Conservation (phyloP, 352 stramenopile genomes). For the Pythium sp. region DNA sequence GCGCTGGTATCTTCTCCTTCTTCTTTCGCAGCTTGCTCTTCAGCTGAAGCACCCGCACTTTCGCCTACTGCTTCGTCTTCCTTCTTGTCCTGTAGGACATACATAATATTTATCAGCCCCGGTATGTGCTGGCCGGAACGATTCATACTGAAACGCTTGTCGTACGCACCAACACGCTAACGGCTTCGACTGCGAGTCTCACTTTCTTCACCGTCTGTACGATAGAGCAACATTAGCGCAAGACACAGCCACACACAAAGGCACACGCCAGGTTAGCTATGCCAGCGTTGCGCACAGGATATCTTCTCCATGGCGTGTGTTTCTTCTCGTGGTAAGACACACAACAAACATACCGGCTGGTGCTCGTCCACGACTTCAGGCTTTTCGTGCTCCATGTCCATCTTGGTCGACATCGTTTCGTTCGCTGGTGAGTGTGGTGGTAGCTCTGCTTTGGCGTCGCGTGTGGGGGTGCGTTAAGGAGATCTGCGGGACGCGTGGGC, state of each 20-base stretch:
- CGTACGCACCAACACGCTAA: conserved; percentile 39
- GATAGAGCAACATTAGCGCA: background rate
- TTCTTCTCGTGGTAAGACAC: background rate
- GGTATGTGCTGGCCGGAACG: conserved; percentile 29
- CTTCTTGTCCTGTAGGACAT: conserved; percentile 11
- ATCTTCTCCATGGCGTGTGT: background rate
- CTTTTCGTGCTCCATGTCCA: conserved; percentile 74
- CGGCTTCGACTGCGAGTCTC: conserved; percentile 44
- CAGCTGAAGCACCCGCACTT: background rate
- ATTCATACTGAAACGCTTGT: conserved; percentile 5
- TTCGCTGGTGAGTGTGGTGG: background rate
- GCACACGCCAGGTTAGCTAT: background rate
- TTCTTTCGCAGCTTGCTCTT: background rate
- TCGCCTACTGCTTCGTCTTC: conserved; percentile 4
- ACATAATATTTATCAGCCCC: background rate
- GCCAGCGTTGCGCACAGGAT: background rate
- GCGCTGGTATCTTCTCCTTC: background rate
- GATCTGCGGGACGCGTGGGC: background rate
- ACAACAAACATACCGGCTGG: conserved; percentile 36
- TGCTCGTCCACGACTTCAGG: conserved; percentile 58
- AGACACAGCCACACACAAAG: background rate
- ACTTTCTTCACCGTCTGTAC: conserved; percentile 58
- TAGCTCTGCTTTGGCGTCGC: background rate
- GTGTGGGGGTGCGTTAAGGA: background rate
- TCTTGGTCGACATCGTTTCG: conserved; percentile 59